A percentile compares a stretch with the other conserved stretches of the same genome.
These are phyloP conservation scores for Trichoderma semiorbis DNA, from an alignment of 2,329 filamentous ascomycete genomes.

Conservation along the genomic window DNA sequence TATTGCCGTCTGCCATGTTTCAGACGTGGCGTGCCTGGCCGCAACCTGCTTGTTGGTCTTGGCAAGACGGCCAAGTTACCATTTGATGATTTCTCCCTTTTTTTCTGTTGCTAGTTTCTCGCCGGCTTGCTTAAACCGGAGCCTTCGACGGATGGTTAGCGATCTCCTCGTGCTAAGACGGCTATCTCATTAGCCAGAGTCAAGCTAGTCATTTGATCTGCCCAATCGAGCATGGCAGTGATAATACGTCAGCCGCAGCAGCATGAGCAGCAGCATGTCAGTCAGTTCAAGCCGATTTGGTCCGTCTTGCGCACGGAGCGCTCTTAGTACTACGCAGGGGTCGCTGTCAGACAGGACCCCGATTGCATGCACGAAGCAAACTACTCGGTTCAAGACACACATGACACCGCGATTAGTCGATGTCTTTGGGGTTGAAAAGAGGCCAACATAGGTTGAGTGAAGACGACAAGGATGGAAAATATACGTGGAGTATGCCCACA, in stretches of 20 bases:
- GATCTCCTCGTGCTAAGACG: not conserved
- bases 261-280: not conserved
- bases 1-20: not conserved
- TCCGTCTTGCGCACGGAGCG: not conserved
- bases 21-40: not conserved
- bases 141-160: not conserved
- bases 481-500: not conserved
- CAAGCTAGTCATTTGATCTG: conserved; percentile 1
- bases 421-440: not conserved
- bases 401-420: not conserved
- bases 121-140: not conserved
- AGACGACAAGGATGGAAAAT: not conserved
- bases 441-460: not conserved
- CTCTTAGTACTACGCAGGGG: not conserved
- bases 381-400: not conserved
- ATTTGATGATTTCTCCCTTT: not conserved
- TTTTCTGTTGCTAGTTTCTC: not conserved
- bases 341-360: not conserved
- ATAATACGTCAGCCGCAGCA: not conserved
- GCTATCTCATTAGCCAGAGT: not conserved
- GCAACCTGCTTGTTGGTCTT: not conserved
- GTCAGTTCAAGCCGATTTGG: not conserved
- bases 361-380: not conserved
- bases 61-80: not conserved
- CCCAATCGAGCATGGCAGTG: not conserved